These are phyloP conservation scores for Chlorella sorokiniana DNA, from an alignment of 139 green algal species.

Conservation along the genomic window DNA sequence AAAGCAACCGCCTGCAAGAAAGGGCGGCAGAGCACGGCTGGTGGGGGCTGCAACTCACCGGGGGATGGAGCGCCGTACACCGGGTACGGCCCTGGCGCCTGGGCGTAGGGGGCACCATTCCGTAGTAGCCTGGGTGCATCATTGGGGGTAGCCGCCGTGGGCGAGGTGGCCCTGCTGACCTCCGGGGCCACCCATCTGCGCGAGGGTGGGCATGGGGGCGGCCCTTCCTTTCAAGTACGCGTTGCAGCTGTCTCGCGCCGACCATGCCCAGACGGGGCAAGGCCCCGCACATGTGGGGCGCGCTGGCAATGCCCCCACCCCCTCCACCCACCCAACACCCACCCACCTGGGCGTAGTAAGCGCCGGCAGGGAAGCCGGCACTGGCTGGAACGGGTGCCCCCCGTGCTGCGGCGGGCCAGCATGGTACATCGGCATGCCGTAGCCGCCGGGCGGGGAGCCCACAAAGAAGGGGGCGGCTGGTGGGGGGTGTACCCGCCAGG, in stretches of 20 bases:
- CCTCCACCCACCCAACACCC: neutral
- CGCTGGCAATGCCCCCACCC: no score
- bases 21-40: no score
- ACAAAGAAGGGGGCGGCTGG: neutral
- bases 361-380: neutral
- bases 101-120: neutral
- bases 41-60: no score
- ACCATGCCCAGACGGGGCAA: no score
- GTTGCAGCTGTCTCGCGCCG: no score
- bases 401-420: neutral
- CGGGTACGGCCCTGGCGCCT: neutral
- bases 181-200: neutral
- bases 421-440: neutral
- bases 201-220: no score
- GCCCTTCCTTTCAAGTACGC: no score
- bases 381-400: neutral
- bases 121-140: constrained; percentile 12
- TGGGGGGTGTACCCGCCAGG: neutral
- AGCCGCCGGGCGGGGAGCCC: constrained; percentile 3
- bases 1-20: no score
- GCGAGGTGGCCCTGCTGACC: neutral
- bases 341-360: constrained; percentile 10
- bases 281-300: no score
- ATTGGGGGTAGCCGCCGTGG: neutral
- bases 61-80: neutral